phyloP scores from a whole-genome alignment of 2,329 filamentous ascomycete species.

The Colletotrichum camelliae region DNA sequence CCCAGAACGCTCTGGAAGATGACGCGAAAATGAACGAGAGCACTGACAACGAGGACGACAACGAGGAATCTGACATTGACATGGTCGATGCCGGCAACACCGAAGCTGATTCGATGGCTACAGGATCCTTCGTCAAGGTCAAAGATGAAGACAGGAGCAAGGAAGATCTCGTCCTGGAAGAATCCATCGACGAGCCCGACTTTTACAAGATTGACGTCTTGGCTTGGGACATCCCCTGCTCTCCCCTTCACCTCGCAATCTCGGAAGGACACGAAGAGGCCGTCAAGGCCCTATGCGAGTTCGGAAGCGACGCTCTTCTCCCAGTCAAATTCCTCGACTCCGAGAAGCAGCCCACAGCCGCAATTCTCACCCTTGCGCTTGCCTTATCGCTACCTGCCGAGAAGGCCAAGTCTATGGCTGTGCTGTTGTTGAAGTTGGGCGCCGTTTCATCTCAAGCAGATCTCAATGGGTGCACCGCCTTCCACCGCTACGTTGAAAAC shows the following conservation, averaged over 20 bases:
- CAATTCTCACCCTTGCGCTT: constrained; percentile 74
- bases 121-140: constrained; percentile 79
- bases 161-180: constrained; percentile 52
- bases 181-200: constrained; percentile 71
- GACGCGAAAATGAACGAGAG: constrained; percentile 27
- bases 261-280: constrained; percentile 72
- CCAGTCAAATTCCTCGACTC: constrained; percentile 71
- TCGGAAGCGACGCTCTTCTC: constrained; percentile 78
- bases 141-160: constrained; percentile 44
- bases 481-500: constrained; percentile 68
- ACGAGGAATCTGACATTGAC: constrained; percentile 46
- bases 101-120: constrained; percentile 62
- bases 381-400: constrained; percentile 67
- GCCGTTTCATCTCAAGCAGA: constrained; percentile 79
- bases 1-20: constrained; percentile 30
- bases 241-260: constrained; percentile 81
- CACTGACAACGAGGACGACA: constrained; percentile 37
- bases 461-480: constrained; percentile 63
- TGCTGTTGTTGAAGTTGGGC: constrained; percentile 70
- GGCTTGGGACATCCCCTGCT: constrained; percentile 80
- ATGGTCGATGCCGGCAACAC: constrained; percentile 50
- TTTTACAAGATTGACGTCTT: constrained; percentile 79
- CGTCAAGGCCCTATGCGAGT: constrained; percentile 73
- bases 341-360: constrained; percentile 55
- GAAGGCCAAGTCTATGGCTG: constrained; percentile 69